Evolutionary conservation across 2,329 filamentous ascomycete species (phyloP).

Genomic region (Xylariaceae sp.): DNA sequence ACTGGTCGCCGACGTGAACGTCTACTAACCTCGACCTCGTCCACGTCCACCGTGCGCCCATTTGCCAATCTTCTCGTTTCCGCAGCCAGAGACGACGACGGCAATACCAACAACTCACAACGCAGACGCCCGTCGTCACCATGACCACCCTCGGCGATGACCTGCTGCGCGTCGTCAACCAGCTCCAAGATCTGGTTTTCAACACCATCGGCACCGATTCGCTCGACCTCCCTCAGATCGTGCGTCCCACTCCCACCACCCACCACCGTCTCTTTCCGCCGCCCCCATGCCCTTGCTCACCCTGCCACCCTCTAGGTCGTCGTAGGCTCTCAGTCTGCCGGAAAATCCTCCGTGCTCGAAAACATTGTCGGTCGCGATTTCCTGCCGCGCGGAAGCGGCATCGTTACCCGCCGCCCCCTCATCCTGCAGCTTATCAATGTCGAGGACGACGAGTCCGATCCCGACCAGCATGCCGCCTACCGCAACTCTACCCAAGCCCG

Average conservation of each 20-base stretch:
- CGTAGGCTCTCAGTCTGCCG: constrained; percentile 95
- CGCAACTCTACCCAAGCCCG: constrained; percentile 68
- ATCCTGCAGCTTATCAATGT: constrained; percentile 99
- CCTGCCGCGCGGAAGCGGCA: constrained; percentile 90
- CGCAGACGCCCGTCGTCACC: constrained; percentile 19
- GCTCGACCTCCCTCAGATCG: constrained; percentile 95
- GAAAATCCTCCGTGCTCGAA: constrained; percentile 97
- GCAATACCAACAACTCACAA: too few species aligned
- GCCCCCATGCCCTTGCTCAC: constrained; percentile 10
- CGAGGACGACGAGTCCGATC: constrained; percentile 66
- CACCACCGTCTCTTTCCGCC: constrained; percentile 7
- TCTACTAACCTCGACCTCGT: too few species aligned
- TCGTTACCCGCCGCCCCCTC: constrained; percentile 88
- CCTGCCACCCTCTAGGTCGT: constrained; percentile 65
- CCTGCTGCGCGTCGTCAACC: constrained; percentile 92
- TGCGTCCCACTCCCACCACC: constrained; percentile 45
- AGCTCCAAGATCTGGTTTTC: constrained; percentile 97
- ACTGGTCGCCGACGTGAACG: too few species aligned
- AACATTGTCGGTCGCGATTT: constrained; percentile 99
- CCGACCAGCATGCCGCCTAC: constrained; percentile 66
- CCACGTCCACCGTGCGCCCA: too few species aligned
- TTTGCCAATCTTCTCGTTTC: too few species aligned
- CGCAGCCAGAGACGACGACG: too few species aligned
- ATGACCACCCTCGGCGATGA: constrained; percentile 98
- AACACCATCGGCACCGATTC: constrained; percentile 99